Evolutionary conservation across 495 filamentous ascomycete genomes (phyloP).

Genomic region (Daldinia vernicosa): DNA sequence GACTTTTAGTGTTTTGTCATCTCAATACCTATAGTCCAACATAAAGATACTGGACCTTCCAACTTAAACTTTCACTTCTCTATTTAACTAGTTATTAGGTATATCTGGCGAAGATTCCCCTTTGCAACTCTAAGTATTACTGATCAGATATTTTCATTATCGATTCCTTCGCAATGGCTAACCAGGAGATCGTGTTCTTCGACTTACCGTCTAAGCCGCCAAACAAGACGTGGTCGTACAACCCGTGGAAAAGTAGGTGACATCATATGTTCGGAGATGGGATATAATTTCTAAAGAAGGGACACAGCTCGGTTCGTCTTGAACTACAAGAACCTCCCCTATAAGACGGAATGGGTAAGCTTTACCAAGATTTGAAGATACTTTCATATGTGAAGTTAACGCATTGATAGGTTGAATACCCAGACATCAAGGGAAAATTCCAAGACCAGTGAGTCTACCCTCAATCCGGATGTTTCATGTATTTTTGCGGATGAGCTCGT

Average conservation of each 20-base stretch:
- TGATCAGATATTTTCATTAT: background rate
- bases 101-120: background rate
- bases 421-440: conserved; percentile 61
- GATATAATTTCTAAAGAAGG: background rate
- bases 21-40: background rate
- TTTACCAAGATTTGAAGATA: background rate
- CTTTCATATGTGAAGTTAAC: conserved; percentile 4
- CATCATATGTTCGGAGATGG: background rate
- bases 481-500: too few relatives aligned
- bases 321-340: conserved; percentile 70
- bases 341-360: conserved; percentile 68
- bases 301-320: conserved; percentile 63
- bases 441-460: conserved; percentile 52
- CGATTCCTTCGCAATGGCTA: conserved; percentile 23
- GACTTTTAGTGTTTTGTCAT: background rate
- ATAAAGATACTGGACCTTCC: background rate
- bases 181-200: conserved; percentile 56
- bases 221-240: conserved; percentile 63
- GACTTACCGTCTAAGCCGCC: conserved; percentile 63
- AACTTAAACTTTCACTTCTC: background rate
- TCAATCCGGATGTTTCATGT: background rate
- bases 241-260: conserved; percentile 69
- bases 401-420: conserved; percentile 60
- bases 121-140: conserved; percentile 10
- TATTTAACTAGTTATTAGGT: background rate